phyloP scores from a whole-genome alignment of 2,329 filamentous ascomycete genomes.

The Alternaria longipes region DNA sequence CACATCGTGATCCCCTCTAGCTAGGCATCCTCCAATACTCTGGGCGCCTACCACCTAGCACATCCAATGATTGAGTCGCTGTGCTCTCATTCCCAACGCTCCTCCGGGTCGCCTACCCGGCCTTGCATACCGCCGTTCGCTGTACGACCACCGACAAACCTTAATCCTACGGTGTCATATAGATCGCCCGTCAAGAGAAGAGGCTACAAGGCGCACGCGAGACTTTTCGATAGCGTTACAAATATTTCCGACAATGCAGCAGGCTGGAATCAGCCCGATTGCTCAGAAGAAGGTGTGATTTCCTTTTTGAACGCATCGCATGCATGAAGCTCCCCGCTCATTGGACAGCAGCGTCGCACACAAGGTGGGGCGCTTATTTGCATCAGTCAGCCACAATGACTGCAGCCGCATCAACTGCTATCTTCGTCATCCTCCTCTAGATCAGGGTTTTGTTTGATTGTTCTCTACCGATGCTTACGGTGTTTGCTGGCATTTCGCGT shows the following conservation, averaged over 20 bases:
- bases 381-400: conserved; percentile 12
- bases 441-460: conserved; percentile 1
- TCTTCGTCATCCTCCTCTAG: conserved; percentile 1
- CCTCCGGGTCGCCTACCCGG: not conserved
- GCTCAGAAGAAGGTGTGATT: conserved; percentile 5
- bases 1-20: not conserved
- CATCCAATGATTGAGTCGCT: not conserved
- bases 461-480: conserved; percentile 3
- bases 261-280: conserved; percentile 12
- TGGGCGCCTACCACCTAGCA: not conserved
- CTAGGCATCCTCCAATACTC: not conserved
- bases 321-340: conserved; percentile 8
- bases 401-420: conserved; percentile 12
- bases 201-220: conserved; percentile 1
- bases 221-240: conserved; percentile 1
- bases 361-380: conserved; percentile 11
- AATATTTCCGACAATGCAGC: conserved; percentile 2
- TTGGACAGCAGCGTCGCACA: conserved; percentile 9
- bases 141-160: not conserved
- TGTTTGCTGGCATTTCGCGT: conserved; percentile 22
- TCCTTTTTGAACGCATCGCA: conserved; percentile 2
- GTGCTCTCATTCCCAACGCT: not conserved
- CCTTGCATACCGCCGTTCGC: conserved; percentile 2
- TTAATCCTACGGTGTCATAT: conserved; percentile 1
- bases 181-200: not conserved